Conservation (phyloP, 2,329 filamentous ascomycete genomes). For the Fusarium praegraminearum region DNA sequence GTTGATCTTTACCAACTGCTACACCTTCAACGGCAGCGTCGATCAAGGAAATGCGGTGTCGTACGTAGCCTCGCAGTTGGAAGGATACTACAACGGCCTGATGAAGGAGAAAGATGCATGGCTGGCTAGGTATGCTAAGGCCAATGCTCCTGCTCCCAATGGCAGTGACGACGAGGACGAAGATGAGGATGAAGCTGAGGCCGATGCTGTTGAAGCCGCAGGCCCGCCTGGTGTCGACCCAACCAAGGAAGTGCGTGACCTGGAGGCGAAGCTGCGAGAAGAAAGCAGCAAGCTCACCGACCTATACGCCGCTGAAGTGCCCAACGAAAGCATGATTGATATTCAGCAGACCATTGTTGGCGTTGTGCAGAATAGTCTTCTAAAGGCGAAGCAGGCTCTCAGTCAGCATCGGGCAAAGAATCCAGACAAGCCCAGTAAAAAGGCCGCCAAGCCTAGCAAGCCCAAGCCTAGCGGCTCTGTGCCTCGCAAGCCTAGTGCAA, state of each 20-base stretch:
- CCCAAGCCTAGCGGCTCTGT: slow-evolving; percentile 55
- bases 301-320: slow-evolving; percentile 63
- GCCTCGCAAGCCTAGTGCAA: slow-evolving; percentile 59
- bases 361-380: slow-evolving; percentile 77
- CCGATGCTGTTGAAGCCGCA: slow-evolving; percentile 62
- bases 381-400: slow-evolving; percentile 76
- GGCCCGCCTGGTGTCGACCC: slow-evolving; percentile 58
- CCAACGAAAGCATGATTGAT: slow-evolving; percentile 65
- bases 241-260: slow-evolving; percentile 62
- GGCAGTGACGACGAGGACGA: slow-evolving; percentile 73
- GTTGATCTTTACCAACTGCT: slow-evolving; percentile 90
- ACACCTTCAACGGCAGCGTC: slow-evolving; percentile 80
- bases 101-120: slow-evolving; percentile 85
- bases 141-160: slow-evolving; percentile 68
- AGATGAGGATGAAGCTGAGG: slow-evolving; percentile 76
- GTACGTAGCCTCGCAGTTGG: slow-evolving; percentile 75
- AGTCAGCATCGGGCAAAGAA: slow-evolving; percentile 60
- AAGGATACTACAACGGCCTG: slow-evolving; percentile 79
- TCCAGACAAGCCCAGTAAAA: slow-evolving; percentile 68
- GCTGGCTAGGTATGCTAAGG: slow-evolving; percentile 78
- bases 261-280: slow-evolving; percentile 64
- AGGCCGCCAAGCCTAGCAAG: slow-evolving; percentile 69
- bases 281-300: slow-evolving; percentile 70
- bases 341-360: slow-evolving; percentile 72
- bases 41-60: slow-evolving; percentile 76